Evolutionary conservation across 768 basidiomycete genomes (phyloP).

Genomic region (Suillus luteus): DNA sequence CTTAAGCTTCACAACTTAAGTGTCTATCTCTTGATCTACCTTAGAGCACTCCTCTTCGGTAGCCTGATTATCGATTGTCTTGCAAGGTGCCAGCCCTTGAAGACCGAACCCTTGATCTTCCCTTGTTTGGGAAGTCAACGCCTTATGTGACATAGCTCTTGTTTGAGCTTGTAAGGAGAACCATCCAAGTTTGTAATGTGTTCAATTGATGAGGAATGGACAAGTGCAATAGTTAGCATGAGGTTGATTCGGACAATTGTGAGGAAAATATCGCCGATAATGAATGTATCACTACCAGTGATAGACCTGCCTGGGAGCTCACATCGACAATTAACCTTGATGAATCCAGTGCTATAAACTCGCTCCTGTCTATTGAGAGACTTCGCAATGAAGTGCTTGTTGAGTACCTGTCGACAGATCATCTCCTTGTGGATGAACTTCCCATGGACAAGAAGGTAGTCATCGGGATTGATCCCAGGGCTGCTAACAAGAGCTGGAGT

Average conservation of each 20-base stretch:
- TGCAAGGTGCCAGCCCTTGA: no score
- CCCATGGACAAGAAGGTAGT: not conserved
- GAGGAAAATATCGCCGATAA: not conserved
- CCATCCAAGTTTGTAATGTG: no score
- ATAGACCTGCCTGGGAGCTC: not conserved
- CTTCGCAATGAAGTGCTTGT: not conserved
- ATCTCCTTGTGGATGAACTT: not conserved
- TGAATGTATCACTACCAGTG: not conserved
- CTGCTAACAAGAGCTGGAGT: not conserved
- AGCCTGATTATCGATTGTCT: no score
- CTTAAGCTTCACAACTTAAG: no score
- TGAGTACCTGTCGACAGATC: not conserved
- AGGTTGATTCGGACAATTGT: not conserved
- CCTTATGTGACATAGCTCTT: no score
- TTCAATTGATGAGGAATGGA: not conserved
- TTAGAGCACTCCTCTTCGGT: no score
- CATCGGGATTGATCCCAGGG: not conserved
- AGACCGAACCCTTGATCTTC: no score
- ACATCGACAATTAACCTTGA: not conserved
- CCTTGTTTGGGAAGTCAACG: no score
- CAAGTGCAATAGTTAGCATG: not conserved
- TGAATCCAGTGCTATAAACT: not conserved
- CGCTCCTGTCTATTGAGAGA: not conserved
- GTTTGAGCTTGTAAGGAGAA: no score
- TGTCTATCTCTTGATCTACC: no score